phyloP scores from a whole-genome alignment of 371 early-diverging fungal genomes.

The Rhizopus stolonifer region DNA sequence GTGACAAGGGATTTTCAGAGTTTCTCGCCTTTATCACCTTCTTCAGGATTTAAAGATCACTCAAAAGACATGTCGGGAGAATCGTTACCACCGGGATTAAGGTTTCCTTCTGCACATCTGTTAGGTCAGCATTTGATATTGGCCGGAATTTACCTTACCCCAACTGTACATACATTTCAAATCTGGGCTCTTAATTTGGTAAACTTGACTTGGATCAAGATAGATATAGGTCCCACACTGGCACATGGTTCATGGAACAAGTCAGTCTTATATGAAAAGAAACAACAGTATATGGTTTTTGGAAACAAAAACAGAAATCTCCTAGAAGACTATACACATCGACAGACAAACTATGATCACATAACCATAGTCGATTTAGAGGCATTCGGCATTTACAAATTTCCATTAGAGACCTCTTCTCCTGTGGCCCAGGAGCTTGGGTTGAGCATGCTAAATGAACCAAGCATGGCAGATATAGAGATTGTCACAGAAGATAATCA shows the following conservation, averaged over 20 bases:
- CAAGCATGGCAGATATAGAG: slow-evolving; percentile 69
- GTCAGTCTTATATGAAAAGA: slow-evolving; percentile 60
- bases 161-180: slow-evolving; percentile 66
- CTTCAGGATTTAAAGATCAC: slow-evolving; percentile 45
- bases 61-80: slow-evolving; percentile 63
- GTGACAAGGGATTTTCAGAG: slow-evolving; percentile 71
- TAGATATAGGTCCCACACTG: slow-evolving; percentile 67
- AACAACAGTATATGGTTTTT: slow-evolving; percentile 66
- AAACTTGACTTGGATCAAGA: slow-evolving; percentile 66
- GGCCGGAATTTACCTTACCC: slow-evolving; percentile 73
- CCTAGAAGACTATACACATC: slow-evolving; percentile 73
- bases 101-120: slow-evolving; percentile 71
- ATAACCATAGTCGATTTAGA: slow-evolving; percentile 70
- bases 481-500: slow-evolving; percentile 58
- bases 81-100: slow-evolving; percentile 71
- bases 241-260: slow-evolving; percentile 79
- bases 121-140: slow-evolving; percentile 71
- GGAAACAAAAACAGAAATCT: slow-evolving; percentile 72
- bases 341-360: slow-evolving; percentile 78
- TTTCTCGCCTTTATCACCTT: slow-evolving; percentile 43
- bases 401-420: slow-evolving; percentile 53
- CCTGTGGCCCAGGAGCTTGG: slow-evolving; percentile 60
- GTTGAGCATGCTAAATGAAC: slow-evolving; percentile 63
- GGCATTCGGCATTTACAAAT: slow-evolving; percentile 71
- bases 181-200: slow-evolving; percentile 74